Evolutionary conservation across 2,329 filamentous ascomycete genomes (phyloP).

Genomic region (Aureobasidium pullulans): DNA sequence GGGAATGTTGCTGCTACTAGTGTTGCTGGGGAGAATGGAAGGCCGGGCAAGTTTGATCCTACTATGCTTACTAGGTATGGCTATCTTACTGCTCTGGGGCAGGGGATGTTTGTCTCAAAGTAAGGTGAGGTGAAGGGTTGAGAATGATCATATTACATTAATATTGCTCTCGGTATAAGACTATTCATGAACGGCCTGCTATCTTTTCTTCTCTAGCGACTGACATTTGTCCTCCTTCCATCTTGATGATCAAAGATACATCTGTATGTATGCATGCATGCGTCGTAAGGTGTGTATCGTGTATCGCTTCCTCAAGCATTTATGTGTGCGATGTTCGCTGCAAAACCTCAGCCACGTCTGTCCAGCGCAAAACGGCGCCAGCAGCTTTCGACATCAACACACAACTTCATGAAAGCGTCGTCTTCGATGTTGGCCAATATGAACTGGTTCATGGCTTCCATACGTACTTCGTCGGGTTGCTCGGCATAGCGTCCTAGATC

Average conservation of each 20-base stretch:
- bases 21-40: slow-evolving; percentile 14
- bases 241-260: neutral
- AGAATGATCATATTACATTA: neutral
- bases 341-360: slow-evolving; percentile 19
- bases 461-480: slow-evolving; percentile 34
- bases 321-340: neutral
- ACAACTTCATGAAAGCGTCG: slow-evolving; percentile 43
- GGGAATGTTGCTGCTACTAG: slow-evolving; percentile 18
- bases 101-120: slow-evolving; percentile 26
- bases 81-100: slow-evolving; percentile 30
- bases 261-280: neutral
- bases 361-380: slow-evolving; percentile 44
- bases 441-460: slow-evolving; percentile 40
- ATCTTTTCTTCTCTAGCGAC: neutral
- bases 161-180: slow-evolving; percentile 12
- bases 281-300: neutral
- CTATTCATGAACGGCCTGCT: neutral
- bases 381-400: slow-evolving; percentile 42
- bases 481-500: slow-evolving; percentile 27
- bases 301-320: neutral
- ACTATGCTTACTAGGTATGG: slow-evolving; percentile 33
- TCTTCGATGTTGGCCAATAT: slow-evolving; percentile 44
- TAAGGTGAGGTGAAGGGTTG: neutral
- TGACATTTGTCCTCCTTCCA: neutral
- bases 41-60: slow-evolving; percentile 25